These are phyloP conservation scores for Polychaeton citri DNA, from an alignment of 2,329 filamentous ascomycete species.

Conservation along the genomic window DNA sequence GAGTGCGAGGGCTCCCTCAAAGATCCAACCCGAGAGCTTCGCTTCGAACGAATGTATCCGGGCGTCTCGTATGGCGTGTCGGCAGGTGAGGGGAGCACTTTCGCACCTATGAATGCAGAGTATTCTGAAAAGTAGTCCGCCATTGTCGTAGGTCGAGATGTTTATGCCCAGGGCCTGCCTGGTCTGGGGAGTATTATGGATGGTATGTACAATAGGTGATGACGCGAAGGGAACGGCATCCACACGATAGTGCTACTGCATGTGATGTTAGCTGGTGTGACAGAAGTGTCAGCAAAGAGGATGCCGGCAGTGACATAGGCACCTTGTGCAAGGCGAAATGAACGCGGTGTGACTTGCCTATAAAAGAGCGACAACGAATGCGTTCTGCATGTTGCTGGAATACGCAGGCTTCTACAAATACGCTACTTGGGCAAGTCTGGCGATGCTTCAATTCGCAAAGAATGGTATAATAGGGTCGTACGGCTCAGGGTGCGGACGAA, in stretches of 20 bases:
- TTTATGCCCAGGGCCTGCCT: neutral
- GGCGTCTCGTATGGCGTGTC: constrained; percentile 59
- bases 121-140: constrained; percentile 35
- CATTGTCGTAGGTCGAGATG: constrained; percentile 8
- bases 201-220: neutral
- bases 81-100: constrained; percentile 54
- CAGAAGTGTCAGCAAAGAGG: neutral
- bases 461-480: neutral
- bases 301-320: neutral
- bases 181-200: neutral
- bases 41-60: constrained; percentile 40
- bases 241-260: neutral
- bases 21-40: constrained; percentile 45
- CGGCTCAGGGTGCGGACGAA: neutral
- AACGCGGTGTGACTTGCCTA: neutral
- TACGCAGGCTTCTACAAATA: neutral
- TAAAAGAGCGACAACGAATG: neutral
- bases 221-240: neutral
- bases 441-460: too few relatives aligned
- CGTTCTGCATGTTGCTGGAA: neutral
- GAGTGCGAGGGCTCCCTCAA: constrained; percentile 48
- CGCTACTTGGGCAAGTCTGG: too few relatives aligned
- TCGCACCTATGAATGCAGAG: constrained; percentile 32
- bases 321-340: neutral
- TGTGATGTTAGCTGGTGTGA: neutral